Evolutionary conservation across 768 basidiomycete genomes (phyloP), one percentile per base, ranked within the genome.

Genomic region (Cystobasidiopsis lactophilus): DNA sequence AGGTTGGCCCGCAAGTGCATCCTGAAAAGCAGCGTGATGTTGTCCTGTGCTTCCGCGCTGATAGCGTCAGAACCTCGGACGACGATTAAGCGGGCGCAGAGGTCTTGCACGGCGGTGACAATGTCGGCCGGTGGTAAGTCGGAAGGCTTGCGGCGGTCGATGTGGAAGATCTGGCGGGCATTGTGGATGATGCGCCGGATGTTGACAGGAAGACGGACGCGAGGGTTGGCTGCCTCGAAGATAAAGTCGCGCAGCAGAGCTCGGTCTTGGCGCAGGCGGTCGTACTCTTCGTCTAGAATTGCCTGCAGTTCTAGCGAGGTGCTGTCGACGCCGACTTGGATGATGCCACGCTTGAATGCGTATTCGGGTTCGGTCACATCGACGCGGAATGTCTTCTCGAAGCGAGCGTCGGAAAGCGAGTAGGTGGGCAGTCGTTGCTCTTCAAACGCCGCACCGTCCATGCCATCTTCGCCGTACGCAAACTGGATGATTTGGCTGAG

Each of bases 361-460:
- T 77, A 80, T 37, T 73, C 69, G 2, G 78, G 77, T 62, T 88
- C 84, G 5, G 82, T 88, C 38, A 68, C 56, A 60, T 96, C 93
- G 41, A 98, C 85, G n/a, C 83, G 80, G 66, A 86, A 98, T 57
- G 79, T 77, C 66, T 81, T 79, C 65, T 88, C 81, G 68, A 95
- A 96, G 52, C 82, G 77, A 57, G 71, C 72, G 66, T 93, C 68
- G 59, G 74, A 82, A 55, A 93, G 70, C 23, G 76, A 79, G 58
- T 85, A 88, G 0, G 84, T 85, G 59, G 91, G 85, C 50, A 95
- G 79, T 50, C 75, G 80, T 68, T 98, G 93, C 58, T 81, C 82
- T 70, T 98, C 93, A 65, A 98, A 93, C 67, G 79, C 89, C 0
- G 86, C 85, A 54, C 85, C 93, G 63, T 98, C 93, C 83, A 96